Percentiles rank a stretch among this genome's conserved stretches.
phyloP scores from a whole-genome alignment of 2,329 filamentous ascomycete genomes.

The Ceratocystis alfenasii region DNA sequence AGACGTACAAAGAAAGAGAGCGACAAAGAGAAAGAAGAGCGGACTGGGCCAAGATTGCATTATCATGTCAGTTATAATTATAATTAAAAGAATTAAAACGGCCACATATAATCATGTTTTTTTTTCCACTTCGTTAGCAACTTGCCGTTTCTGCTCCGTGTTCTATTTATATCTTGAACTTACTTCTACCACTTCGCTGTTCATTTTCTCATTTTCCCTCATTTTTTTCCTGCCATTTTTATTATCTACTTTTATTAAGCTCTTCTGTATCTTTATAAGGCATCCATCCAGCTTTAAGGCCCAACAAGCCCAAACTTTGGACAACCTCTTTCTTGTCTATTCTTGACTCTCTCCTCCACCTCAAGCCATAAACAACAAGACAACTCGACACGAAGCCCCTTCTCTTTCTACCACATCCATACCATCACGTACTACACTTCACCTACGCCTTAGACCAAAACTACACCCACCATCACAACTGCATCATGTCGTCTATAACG shows the following conservation, averaged over 20 bases:
- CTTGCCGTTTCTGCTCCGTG: neutral
- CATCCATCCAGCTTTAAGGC: neutral
- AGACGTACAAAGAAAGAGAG: no score
- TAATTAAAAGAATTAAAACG: no score
- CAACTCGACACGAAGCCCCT: neutral
- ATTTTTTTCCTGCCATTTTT: slow-evolving; percentile 4
- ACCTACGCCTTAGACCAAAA: neutral
- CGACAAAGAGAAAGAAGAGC: neutral
- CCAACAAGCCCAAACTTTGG: neutral
- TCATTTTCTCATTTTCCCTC: neutral
- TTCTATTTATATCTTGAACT: neutral
- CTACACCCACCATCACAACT: neutral
- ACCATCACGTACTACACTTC: no score
- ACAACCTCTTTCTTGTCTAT: slow-evolving; percentile 7
- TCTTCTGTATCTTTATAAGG: slow-evolving; percentile 11
- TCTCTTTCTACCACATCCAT: neutral
- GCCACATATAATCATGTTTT: no score
- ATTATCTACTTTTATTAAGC: neutral
- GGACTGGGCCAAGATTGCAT: neutral
- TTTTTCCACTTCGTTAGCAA: no score
- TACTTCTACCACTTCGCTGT: neutral
- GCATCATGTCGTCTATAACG: slow-evolving; percentile 8
- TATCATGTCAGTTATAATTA: neutral
- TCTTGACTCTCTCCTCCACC: slow-evolving; percentile 1
- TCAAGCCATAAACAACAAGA: neutral